Evolutionary conservation across 169 alveolate genomes (phyloP), one percentile per base, ranked within the genome.

Genomic region (Plasmodium vinckei): DNA sequence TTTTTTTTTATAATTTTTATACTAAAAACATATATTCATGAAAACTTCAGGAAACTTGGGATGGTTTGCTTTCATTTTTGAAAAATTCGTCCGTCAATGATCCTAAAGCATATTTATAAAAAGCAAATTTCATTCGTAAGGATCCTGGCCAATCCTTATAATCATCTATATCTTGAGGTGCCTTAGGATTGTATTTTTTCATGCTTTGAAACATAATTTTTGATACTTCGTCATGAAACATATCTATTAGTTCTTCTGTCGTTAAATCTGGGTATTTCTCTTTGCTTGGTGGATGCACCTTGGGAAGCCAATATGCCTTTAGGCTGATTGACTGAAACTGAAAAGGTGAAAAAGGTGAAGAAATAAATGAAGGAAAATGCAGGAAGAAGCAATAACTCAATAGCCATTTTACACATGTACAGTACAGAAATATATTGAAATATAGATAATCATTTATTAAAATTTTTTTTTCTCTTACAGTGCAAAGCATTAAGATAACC

Each of bases 141-240:
- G 89, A 79, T 13, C 89, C 89, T 33, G 89, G 89, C 89, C 89
- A 79, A 61, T 79, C 89, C 21, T 60, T 79, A 60, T 79, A 79
- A 69, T 79, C 79, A 23, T 79, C 89, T 27, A 79, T 23, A 65
- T 79, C 69, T 79, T 79, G 17, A 25, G 89, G 89, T 21, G 89
- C 77, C 53, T 17, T 79, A 25, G 82, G 70, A 57, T 79, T 79
- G 23, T 79, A 79, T 51, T 65, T 65, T 44, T 79, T 79, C 89
- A 79, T 79, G 64, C 51, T 64, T 53, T 79, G 44, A 44, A 79
- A 79, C 89, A 79, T 79, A 13, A 79, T 79, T 79, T 65, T 63
- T 27, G 89, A 79, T 46, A 79, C 89, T 51, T 79, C 79, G 46
- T 79, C 89, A 65, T 79, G 89, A 49, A 79, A 79, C 12, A 64